Evolutionary conservation across 2,329 filamentous ascomycete genomes (phyloP).

Genomic region (Ceratocystis harringtonii): DNA sequence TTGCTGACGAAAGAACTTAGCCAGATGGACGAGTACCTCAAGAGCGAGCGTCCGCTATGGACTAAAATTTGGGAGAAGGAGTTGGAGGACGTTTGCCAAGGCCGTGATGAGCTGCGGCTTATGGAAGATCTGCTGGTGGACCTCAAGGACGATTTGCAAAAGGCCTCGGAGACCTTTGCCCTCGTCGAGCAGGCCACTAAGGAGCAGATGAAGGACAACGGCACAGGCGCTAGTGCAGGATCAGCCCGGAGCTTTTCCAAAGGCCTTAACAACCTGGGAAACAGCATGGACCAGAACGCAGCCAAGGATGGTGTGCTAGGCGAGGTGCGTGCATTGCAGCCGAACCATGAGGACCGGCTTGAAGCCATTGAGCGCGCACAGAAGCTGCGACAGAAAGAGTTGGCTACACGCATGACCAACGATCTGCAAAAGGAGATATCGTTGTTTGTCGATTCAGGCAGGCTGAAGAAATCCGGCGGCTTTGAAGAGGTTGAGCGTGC

Average conservation of each 20-base stretch:
- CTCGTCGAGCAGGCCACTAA: slow-evolving; percentile 97
- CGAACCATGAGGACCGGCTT: slow-evolving; percentile 82
- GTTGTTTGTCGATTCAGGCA: slow-evolving; percentile 74
- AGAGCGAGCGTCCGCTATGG: slow-evolving; percentile 87
- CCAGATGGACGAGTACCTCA: slow-evolving; percentile 86
- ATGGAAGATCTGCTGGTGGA: slow-evolving; percentile 92
- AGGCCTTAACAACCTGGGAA: slow-evolving; percentile 38
- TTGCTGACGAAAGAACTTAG: slow-evolving; percentile 71
- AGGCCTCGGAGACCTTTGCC: slow-evolving; percentile 82
- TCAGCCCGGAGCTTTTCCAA: slow-evolving; percentile 42
- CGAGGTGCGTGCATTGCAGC: slow-evolving; percentile 82
- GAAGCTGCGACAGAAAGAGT: slow-evolving; percentile 74
- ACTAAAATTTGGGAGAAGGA: slow-evolving; percentile 99
- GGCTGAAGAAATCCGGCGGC: slow-evolving; percentile 88
- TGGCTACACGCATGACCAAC: slow-evolving; percentile 61
- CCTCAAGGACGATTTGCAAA: slow-evolving; percentile 85
- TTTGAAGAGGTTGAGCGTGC: slow-evolving; percentile 85
- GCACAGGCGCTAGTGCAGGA: slow-evolving; percentile 35
- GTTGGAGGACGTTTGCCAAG: slow-evolving; percentile 86
- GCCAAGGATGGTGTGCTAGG: slow-evolving; percentile 86
- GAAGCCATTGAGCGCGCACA: slow-evolving; percentile 97
- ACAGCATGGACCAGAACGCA: slow-evolving; percentile 51
- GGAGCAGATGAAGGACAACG: slow-evolving; percentile 73
- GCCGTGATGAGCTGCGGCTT: slow-evolving; percentile 84
- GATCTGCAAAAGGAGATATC: slow-evolving; percentile 72